Conservation (phyloP, 1,139 yeast species). For the Blastobotrys persicus region DNA sequence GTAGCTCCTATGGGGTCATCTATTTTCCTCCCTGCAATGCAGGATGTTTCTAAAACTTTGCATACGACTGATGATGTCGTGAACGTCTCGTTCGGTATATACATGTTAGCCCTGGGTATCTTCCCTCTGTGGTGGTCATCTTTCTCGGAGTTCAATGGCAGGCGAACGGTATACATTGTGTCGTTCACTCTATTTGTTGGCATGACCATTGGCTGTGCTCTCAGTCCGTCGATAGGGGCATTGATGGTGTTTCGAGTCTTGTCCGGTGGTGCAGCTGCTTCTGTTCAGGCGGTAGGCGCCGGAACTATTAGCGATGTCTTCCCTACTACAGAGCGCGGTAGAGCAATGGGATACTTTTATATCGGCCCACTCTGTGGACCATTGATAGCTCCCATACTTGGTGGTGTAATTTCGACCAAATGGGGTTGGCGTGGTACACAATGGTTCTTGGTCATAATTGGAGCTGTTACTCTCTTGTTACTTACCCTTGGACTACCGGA, state of each 20-base stretch:
- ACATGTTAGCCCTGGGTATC: constrained; percentile 67
- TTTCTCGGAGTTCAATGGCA: constrained; percentile 65
- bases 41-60: constrained; percentile 53
- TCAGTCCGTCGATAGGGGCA: constrained; percentile 58
- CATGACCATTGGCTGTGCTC: constrained; percentile 70
- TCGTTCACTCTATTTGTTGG: constrained; percentile 63
- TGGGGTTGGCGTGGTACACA: constrained; percentile 93
- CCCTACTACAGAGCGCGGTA: constrained; percentile 66
- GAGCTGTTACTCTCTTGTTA: constrained; percentile 52
- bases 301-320: constrained; percentile 80
- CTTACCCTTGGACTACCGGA: constrained; percentile 68
- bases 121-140: constrained; percentile 92
- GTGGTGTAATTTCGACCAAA: constrained; percentile 66
- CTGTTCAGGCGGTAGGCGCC: constrained; percentile 88
- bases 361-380: constrained; percentile 84
- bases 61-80: constrained; percentile 59
- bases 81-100: constrained; percentile 78
- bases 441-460: constrained; percentile 73
- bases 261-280: constrained; percentile 79
- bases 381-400: constrained; percentile 73
- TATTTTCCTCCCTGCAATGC: constrained; percentile 75
- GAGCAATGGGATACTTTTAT: constrained; percentile 78
- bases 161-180: constrained; percentile 67
- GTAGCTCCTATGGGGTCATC: constrained; percentile 94
- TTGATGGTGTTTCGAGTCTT: constrained; percentile 68